Evolutionary conservation across 177 flowering plant genomes (phyloP).

Genomic region (Vitis hybrid): DNA sequence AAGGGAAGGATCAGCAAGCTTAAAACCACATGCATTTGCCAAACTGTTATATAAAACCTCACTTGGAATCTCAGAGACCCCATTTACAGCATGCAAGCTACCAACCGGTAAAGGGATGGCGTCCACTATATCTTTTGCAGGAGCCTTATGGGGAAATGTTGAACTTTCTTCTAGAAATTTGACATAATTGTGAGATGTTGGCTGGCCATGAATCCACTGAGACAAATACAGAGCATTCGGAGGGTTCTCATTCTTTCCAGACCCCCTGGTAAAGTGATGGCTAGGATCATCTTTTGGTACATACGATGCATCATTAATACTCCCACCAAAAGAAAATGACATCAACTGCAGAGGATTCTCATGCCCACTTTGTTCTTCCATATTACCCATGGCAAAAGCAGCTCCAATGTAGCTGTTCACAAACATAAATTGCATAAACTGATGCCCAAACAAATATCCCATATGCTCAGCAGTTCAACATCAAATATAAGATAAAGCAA

Average conservation of each 20-base stretch:
- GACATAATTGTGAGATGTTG: conserved; percentile 17
- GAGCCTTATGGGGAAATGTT: conserved; percentile 4
- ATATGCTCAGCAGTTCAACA: background rate
- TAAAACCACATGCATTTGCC: conserved; percentile 4
- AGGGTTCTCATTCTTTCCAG: conserved; percentile 10
- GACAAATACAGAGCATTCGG: conserved; percentile 4
- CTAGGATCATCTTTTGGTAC: conserved; percentile 14
- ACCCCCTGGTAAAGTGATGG: background rate
- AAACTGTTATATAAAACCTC: conserved; percentile 3
- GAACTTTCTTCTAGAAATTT: conserved; percentile 19
- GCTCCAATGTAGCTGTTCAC: background rate
- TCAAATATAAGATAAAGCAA: background rate
- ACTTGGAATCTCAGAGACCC: conserved; percentile 11
- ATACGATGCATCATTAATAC: conserved; percentile 5
- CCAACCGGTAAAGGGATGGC: conserved; percentile 13
- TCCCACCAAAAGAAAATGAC: conserved; percentile 8
- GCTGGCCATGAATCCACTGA: conserved; percentile 7
- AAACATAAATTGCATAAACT: background rate
- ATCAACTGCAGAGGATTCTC: conserved; percentile 8
- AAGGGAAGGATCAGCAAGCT: conserved; percentile 8
- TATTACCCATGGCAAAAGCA: background rate
- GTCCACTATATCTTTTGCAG: conserved; percentile 11
- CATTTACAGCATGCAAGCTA: conserved; percentile 9
- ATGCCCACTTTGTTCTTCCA: conserved; percentile 17
- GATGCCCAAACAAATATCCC: background rate